Percentiles rank a stretch among this genome's conserved stretches.
phyloP scores from a whole-genome alignment of 257 asterid species.

The Solanum paucissectum region DNA sequence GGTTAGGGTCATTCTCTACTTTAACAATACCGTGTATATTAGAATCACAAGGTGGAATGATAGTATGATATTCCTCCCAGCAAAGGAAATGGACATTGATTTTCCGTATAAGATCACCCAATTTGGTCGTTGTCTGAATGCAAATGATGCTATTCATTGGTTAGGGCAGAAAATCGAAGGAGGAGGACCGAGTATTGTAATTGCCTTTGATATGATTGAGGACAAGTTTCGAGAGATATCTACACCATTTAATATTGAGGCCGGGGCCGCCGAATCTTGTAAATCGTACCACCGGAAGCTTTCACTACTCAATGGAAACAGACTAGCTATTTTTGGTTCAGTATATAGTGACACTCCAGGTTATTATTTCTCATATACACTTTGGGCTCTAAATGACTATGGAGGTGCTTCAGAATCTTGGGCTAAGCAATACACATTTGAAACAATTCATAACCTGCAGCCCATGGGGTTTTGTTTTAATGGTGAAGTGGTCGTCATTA shows the following conservation, averaged over 20 bases:
- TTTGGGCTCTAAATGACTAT: neutral
- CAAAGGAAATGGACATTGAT: neutral
- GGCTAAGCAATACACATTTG: neutral
- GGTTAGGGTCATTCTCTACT: neutral
- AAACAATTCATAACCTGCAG: neutral
- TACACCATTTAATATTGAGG: neutral
- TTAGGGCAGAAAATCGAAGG: neutral
- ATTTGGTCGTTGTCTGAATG: neutral
- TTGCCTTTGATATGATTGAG: neutral
- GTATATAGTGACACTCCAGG: neutral
- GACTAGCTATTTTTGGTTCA: neutral
- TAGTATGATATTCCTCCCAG: neutral
- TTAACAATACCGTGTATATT: neutral
- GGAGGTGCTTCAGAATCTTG: neutral
- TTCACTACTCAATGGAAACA: neutral
- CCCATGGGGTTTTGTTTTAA: neutral
- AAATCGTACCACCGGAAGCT: neutral
- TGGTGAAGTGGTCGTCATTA: no score
- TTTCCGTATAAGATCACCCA: neutral
- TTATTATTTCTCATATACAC: neutral
- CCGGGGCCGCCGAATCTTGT: no score
- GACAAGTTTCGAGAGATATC: neutral
- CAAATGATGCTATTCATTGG: neutral
- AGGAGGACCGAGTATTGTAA: neutral
- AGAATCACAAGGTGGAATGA: neutral